Evolutionary conservation across 2,329 filamentous ascomycete species (phyloP).

Genomic region (Myriosclerotinia scirpicola): DNA sequence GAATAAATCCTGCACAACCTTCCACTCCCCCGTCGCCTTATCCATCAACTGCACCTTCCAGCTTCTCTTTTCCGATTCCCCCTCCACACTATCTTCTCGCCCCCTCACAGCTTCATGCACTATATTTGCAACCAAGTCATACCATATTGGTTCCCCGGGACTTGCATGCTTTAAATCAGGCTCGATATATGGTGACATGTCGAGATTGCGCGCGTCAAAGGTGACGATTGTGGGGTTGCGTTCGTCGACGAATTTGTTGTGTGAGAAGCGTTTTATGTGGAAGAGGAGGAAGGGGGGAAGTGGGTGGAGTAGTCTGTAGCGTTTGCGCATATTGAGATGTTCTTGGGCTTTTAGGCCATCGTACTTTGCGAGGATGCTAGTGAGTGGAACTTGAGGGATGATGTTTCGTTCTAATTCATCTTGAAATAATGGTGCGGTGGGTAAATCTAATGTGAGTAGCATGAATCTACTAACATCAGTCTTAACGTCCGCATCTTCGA

Average conservation of each 20-base stretch:
- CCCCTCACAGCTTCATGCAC: constrained; percentile 79
- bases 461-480: constrained; percentile 78
- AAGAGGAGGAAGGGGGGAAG: constrained; percentile 88
- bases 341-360: constrained; percentile 86
- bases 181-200: constrained; percentile 89
- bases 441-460: constrained; percentile 89
- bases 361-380: constrained; percentile 84
- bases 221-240: constrained; percentile 98
- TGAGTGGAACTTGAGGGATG: constrained; percentile 87
- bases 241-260: constrained; percentile 95
- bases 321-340: constrained; percentile 80
- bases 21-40: constrained; percentile 75
- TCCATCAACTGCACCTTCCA: constrained; percentile 93
- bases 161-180: constrained; percentile 72
- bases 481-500: constrained; percentile 84
- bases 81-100: constrained; percentile 79
- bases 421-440: constrained; percentile 89
- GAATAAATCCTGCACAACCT: constrained; percentile 92
- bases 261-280: constrained; percentile 95
- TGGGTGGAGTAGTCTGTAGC: constrained; percentile 86
- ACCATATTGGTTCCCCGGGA: constrained; percentile 81
- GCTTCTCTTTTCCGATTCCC: constrained; percentile 83
- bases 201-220: constrained; percentile 81
- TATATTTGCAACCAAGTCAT: constrained; percentile 94
- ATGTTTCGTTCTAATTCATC: constrained; percentile 94